Percentiles rank a stretch among this genome's conserved stretches.
phyloP scores from a whole-genome alignment of 768 basidiomycete species.

The Termitomyces sp. region DNA sequence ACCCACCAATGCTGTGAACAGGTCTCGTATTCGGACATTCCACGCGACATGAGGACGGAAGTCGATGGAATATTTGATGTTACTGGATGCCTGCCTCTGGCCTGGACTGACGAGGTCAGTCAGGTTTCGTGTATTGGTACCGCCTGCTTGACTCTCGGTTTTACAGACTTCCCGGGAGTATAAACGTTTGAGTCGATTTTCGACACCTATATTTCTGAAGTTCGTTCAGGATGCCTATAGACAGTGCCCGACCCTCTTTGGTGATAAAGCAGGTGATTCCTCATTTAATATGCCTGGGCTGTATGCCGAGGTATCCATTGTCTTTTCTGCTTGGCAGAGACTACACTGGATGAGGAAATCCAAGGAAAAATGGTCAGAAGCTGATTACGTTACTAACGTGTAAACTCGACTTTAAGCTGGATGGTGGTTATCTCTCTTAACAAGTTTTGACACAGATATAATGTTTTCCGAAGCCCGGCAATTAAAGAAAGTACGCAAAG shows the following conservation, averaged over 20 bases:
- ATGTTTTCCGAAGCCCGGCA: slow-evolving; percentile 44
- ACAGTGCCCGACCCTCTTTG: slow-evolving; percentile 37
- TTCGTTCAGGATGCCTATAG: slow-evolving; percentile 28
- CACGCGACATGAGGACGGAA: slow-evolving; percentile 31
- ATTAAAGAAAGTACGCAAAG: slow-evolving; percentile 35
- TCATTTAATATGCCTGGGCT: slow-evolving; percentile 19
- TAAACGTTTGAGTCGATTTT: slow-evolving; percentile 20
- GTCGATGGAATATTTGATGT: slow-evolving; percentile 37
- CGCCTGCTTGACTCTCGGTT: no score
- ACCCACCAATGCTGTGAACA: slow-evolving; percentile 47
- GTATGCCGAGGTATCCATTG: slow-evolving; percentile 34
- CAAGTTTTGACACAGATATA: slow-evolving; percentile 34
- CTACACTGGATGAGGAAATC: no score
- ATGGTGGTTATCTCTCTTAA: neutral
- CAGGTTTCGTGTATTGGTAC: no score
- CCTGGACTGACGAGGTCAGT: slow-evolving; percentile 40
- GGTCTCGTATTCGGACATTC: slow-evolving; percentile 43
- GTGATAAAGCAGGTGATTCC: slow-evolving; percentile 7
- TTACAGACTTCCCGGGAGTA: slow-evolving; percentile 21
- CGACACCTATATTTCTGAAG: slow-evolving; percentile 21
- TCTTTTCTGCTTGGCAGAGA: slow-evolving; percentile 45
- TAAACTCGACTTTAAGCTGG: slow-evolving; percentile 23
- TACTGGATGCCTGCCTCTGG: slow-evolving; percentile 29
- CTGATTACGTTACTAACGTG: slow-evolving; percentile 53
- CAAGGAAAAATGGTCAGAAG: slow-evolving; percentile 46